These are phyloP conservation scores for Termitomyces bulborhizus DNA, from an alignment of 768 basidiomycete genomes.

Conservation along the genomic window DNA sequence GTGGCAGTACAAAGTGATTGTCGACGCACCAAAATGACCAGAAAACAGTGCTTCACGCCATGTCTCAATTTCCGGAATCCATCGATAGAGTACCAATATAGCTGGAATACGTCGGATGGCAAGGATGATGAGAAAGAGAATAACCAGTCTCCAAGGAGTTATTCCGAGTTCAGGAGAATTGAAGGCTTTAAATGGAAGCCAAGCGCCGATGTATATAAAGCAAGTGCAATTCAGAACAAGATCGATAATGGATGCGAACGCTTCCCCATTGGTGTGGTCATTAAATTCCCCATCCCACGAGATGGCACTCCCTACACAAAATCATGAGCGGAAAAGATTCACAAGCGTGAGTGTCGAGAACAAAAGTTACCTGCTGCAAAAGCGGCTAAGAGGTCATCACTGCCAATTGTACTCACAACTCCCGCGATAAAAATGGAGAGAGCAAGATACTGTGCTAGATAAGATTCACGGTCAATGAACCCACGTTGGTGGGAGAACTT, in stretches of 20 bases:
- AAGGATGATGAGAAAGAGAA: constrained; percentile 64
- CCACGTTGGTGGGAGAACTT: constrained; percentile 55
- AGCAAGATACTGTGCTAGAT: constrained; percentile 78
- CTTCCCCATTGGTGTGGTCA: constrained; percentile 72
- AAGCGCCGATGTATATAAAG: constrained; percentile 86
- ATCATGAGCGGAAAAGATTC: background rate
- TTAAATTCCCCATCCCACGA: constrained; percentile 90
- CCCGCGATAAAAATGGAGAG: constrained; percentile 72
- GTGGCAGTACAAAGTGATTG: background rate
- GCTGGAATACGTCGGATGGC: constrained; percentile 76
- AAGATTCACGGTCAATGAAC: constrained; percentile 77
- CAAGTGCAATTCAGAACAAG: constrained; percentile 76
- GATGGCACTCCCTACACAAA: constrained; percentile 38
- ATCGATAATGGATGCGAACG: constrained; percentile 88
- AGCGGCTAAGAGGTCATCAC: constrained; percentile 83
- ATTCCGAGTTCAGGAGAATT: constrained; percentile 52
- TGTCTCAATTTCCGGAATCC: constrained; percentile 80
- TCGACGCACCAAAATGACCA: constrained; percentile 75
- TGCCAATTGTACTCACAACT: constrained; percentile 73
- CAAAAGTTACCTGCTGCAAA: constrained; percentile 63
- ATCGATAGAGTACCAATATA: constrained; percentile 70
- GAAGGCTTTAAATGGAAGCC: constrained; percentile 66
- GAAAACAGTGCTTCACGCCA: constrained; percentile 87
- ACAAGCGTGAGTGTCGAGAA: background rate
- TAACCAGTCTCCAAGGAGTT: constrained; percentile 61